Conservation (phyloP, 78 protist genomes). For the Pelomyxa schiedti region DNA sequence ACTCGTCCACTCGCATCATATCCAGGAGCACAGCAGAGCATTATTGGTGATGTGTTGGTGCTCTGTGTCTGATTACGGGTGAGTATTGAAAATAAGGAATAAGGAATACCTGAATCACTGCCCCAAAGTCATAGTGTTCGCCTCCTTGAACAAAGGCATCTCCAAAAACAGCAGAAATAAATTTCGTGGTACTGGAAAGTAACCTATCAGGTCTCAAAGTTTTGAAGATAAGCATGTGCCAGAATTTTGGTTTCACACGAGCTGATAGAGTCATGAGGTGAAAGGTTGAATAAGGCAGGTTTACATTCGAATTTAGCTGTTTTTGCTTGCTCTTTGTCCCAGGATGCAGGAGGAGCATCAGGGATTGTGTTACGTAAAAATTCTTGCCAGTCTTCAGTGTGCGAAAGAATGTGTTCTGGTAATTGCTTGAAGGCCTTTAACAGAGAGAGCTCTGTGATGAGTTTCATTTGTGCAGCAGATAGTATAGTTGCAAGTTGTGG, state of each 20-base stretch:
- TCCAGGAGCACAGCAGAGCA: conserved; percentile 81
- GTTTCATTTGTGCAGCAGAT: background rate
- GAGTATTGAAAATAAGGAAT: background rate
- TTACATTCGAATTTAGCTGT: too few relatives aligned
- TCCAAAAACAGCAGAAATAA: conserved; percentile 62
- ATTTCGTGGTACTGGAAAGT: background rate
- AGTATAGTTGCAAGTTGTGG: too few relatives aligned
- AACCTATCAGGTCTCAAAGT: conserved; percentile 72
- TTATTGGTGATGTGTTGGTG: conserved; percentile 50
- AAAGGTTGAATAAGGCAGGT: too few relatives aligned
- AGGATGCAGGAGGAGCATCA: too few relatives aligned
- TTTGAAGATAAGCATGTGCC: conserved; percentile 59
- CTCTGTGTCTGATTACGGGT: background rate
- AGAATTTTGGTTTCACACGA: too few relatives aligned
- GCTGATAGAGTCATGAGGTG: too few relatives aligned
- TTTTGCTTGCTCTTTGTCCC: too few relatives aligned
- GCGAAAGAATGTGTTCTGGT: conserved; percentile 30
- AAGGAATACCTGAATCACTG: conserved; percentile 39
- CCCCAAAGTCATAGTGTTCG: conserved; percentile 36
- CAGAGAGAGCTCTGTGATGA: background rate
- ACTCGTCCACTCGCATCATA: conserved; percentile 72
- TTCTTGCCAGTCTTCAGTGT: conserved; percentile 25
- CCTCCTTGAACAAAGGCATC: conserved; percentile 16
- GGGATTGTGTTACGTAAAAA: too few relatives aligned
- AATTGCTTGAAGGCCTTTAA: background rate